Evolutionary conservation across 805 yeast species (phyloP).

Genomic region (Babjeviella inositovora): DNA sequence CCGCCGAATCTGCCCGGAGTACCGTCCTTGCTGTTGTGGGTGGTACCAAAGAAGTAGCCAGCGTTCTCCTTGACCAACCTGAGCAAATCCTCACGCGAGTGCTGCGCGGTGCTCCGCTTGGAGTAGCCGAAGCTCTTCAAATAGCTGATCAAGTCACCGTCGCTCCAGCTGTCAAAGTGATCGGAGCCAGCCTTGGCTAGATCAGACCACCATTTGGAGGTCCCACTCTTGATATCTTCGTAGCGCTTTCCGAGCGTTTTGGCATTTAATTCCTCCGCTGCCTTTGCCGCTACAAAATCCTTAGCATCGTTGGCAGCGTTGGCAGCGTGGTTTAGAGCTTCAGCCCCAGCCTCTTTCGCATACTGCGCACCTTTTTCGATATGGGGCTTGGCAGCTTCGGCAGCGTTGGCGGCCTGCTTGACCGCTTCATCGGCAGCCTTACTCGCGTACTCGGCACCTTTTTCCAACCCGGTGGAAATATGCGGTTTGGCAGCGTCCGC

Average conservation of each 20-base stretch:
- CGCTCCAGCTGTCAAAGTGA: constrained; percentile 21
- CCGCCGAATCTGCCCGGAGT: too few relatives aligned
- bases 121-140: constrained; percentile 24
- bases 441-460: too few relatives aligned
- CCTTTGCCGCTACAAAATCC: constrained; percentile 3
- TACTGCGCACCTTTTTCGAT: neutral
- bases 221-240: constrained; percentile 2
- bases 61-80: too few relatives aligned
- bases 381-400: too few relatives aligned
- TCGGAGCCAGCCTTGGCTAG: constrained; percentile 3
- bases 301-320: constrained; percentile 4
- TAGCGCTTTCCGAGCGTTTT: constrained; percentile 1
- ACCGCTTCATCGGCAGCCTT: too few relatives aligned
- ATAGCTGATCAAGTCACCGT: constrained; percentile 21
- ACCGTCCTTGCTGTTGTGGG: too few relatives aligned
- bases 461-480: too few relatives aligned
- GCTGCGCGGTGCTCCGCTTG: constrained; percentile 1
- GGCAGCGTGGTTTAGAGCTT: constrained; percentile 2
- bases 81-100: too few relatives aligned
- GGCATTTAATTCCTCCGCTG: constrained; percentile 1
- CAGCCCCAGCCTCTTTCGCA: constrained; percentile 3
- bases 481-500: too few relatives aligned
- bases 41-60: too few relatives aligned
- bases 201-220: constrained; percentile 1
- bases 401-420: too few relatives aligned